Evolutionary conservation across 441 rosid species (phyloP).

Genomic region (Omphalea diandra): DNA sequence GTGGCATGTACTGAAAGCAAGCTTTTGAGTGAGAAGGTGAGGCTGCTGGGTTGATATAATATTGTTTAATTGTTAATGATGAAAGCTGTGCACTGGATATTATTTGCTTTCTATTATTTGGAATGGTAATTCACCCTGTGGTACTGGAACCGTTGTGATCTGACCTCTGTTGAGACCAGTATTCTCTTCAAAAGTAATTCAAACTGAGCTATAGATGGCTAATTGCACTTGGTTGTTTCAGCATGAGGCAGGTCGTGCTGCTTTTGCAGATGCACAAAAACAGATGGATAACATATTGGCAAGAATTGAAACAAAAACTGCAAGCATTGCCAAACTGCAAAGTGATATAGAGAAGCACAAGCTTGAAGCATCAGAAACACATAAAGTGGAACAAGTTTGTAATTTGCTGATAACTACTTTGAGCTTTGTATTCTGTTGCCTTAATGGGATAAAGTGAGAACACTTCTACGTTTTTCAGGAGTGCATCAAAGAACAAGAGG

Average conservation of each 20-base stretch:
- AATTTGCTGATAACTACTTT: conserved; percentile 15
- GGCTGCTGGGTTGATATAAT: background rate
- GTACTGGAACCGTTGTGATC: background rate
- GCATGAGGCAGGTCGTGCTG: conserved; percentile 79
- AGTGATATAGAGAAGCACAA: conserved; percentile 58
- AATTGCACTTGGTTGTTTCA: conserved; percentile 34
- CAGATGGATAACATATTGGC: conserved; percentile 58
- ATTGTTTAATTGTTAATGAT: background rate
- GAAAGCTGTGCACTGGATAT: background rate
- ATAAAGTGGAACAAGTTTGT: conserved; percentile 66
- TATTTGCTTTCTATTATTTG: background rate
- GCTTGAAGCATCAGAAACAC: conserved; percentile 67
- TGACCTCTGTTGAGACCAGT: background rate
- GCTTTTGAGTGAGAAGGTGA: conserved; percentile 81
- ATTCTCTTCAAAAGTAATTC: background rate
- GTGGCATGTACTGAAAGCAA: conserved; percentile 80
- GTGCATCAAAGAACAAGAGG: conserved; percentile 77
- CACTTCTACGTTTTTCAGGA: conserved; percentile 48
- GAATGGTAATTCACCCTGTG: background rate
- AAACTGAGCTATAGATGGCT: conserved; percentile 17
- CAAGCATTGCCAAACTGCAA: conserved; percentile 43
- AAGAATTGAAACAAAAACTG: conserved; percentile 49
- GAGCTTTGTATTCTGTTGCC: conserved; percentile 15
- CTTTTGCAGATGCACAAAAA: conserved; percentile 76
- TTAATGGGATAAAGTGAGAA: conserved; percentile 21